These are phyloP conservation scores for Termitomyces sp. DNA, from an alignment of 768 basidiomycete genomes.

Conservation along the genomic window DNA sequence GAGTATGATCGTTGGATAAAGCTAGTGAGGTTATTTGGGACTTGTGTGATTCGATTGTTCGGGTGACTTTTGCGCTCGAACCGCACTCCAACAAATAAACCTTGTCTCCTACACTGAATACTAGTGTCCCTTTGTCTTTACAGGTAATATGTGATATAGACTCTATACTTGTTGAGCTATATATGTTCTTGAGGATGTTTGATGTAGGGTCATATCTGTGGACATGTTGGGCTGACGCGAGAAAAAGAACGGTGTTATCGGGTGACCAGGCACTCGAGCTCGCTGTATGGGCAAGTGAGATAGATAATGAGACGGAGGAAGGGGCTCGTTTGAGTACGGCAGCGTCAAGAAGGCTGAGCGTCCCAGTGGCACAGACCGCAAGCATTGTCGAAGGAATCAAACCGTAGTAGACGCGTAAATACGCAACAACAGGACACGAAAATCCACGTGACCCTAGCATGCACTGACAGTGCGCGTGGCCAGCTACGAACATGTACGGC, in stretches of 20 bases:
- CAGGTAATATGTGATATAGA: slow-evolving; percentile 30
- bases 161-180: slow-evolving; percentile 29
- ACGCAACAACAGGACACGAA: no score
- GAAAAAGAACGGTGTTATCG: slow-evolving; percentile 54
- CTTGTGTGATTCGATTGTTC: slow-evolving; percentile 54
- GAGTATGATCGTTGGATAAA: slow-evolving; percentile 53
- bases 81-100: slow-evolving; percentile 52
- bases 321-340: slow-evolving; percentile 44
- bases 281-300: slow-evolving; percentile 32
- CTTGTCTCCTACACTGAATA: slow-evolving; percentile 46
- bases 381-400: slow-evolving; percentile 41
- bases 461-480: no score
- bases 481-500: no score
- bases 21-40: slow-evolving; percentile 50
- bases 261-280: slow-evolving; percentile 53
- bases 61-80: slow-evolving; percentile 37
- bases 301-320: slow-evolving; percentile 38
- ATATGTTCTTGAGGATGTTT: slow-evolving; percentile 43
- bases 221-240: slow-evolving; percentile 48
- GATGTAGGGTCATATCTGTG: slow-evolving; percentile 52
- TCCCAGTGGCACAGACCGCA: slow-evolving; percentile 47
- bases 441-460: no score
- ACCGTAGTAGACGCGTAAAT: slow-evolving; percentile 19
- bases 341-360: slow-evolving; percentile 50
- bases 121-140: slow-evolving; percentile 39